Conservation (phyloP, 1,284 basidiomycete genomes). For the Mixia osmundae region DNA sequence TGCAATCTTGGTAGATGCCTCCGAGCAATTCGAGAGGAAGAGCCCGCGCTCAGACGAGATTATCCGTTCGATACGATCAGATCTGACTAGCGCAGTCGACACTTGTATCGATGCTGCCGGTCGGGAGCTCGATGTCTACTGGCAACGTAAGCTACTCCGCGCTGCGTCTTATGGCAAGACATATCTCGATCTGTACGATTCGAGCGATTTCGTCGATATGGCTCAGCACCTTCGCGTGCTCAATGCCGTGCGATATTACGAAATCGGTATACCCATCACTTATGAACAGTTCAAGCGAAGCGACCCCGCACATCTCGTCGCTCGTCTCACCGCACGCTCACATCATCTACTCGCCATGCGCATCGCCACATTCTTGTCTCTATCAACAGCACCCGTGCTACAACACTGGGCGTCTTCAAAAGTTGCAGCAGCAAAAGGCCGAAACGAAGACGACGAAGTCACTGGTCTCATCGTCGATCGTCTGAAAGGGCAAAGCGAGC, state of each 20-base stretch:
- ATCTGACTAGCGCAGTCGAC: constrained; percentile 68
- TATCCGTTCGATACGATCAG: constrained; percentile 64
- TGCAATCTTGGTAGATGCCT: constrained; percentile 76
- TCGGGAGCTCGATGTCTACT: constrained; percentile 65
- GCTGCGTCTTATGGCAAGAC: constrained; percentile 73
- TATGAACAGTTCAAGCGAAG: constrained; percentile 43
- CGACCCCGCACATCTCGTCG: constrained; percentile 33
- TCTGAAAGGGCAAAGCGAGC: constrained; percentile 29
- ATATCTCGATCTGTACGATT: constrained; percentile 78
- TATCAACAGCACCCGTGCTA: constrained; percentile 66
- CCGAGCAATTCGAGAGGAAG: constrained; percentile 59
- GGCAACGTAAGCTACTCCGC: constrained; percentile 57
- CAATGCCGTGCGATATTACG: constrained; percentile 71
- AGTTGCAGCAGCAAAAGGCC: constrained; percentile 28
- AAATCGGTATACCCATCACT: constrained; percentile 80
- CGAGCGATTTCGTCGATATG: constrained; percentile 71
- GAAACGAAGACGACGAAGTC: constrained; percentile 37
- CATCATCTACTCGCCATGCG: constrained; percentile 76
- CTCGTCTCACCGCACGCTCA: constrained; percentile 61
- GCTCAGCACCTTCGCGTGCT: constrained; percentile 81
- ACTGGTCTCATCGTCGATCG: constrained; percentile 17
- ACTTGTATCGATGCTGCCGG: constrained; percentile 84
- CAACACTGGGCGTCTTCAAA: constrained; percentile 67
- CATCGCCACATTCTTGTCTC: constrained; percentile 58
- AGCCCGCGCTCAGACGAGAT: constrained; percentile 81